These are phyloP conservation scores for Mimosa bimucronata DNA, from an alignment of 306 rosid genomes.

Conservation along the genomic window DNA sequence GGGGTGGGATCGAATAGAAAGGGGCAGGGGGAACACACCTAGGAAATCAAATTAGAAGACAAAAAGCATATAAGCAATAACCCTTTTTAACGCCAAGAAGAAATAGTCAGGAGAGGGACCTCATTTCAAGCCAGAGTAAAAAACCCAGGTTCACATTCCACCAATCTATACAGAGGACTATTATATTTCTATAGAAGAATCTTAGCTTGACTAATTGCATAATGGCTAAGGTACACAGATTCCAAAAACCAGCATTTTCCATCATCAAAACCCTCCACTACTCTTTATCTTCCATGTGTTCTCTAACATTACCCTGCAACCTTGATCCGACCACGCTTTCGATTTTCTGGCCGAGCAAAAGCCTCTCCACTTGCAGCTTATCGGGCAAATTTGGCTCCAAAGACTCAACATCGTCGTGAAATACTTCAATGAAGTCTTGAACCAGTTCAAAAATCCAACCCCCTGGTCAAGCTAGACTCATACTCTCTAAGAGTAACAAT, in stretches of 20 bases:
- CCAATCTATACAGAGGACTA: slow-evolving; percentile 58
- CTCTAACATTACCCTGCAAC: slow-evolving; percentile 47
- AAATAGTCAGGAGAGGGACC: slow-evolving; percentile 78
- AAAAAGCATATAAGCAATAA: not conserved
- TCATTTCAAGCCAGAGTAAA: slow-evolving; percentile 86
- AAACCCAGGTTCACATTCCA: slow-evolving; percentile 78
- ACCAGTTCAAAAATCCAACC: slow-evolving; percentile 59
- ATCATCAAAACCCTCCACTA: slow-evolving; percentile 77
- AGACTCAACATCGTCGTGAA: slow-evolving; percentile 79
- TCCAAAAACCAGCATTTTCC: slow-evolving; percentile 75
- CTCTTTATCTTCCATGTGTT: slow-evolving; percentile 79
- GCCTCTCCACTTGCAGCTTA: slow-evolving; percentile 71
- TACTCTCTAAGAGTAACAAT: slow-evolving; percentile 88
- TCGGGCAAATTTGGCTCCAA: slow-evolving; percentile 79
- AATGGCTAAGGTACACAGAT: slow-evolving; percentile 73
- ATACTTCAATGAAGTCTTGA: slow-evolving; percentile 68
- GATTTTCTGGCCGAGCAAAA: slow-evolving; percentile 71
- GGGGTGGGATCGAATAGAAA: no score
- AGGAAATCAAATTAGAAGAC: no score
- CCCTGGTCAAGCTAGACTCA: slow-evolving; percentile 73
- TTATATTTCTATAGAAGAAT: slow-evolving; percentile 81
- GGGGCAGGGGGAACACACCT: no score
- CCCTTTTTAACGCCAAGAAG: slow-evolving; percentile 80
- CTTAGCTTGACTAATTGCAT: slow-evolving; percentile 85
- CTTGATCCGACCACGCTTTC: slow-evolving; percentile 55